Percentiles rank a stretch among this genome's conserved stretches.
phyloP scores from a whole-genome alignment of 768 basidiomycete species.

The Macrolepiota dolichaula region DNA sequence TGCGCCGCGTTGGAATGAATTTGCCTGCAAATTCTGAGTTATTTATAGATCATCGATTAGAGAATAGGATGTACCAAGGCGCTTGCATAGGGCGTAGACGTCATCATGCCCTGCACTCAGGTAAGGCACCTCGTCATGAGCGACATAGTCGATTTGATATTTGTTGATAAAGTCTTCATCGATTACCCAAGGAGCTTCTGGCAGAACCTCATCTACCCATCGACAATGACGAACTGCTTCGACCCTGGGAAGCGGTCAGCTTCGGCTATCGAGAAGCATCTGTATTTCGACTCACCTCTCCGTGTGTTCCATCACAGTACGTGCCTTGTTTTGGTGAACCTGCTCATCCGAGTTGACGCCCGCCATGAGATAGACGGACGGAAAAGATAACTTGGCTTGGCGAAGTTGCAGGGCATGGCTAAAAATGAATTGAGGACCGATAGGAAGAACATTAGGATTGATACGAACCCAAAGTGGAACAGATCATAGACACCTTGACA shows the following conservation, averaged over 20 bases:
- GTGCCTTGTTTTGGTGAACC: conserved; percentile 74
- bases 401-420: conserved; percentile 95
- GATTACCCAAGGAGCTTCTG: conserved; percentile 90
- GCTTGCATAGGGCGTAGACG: conserved; percentile 81
- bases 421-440: neutral
- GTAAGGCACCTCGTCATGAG: conserved; percentile 94
- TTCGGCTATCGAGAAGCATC: neutral
- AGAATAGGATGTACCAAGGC: conserved; percentile 51
- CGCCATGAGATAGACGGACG: conserved; percentile 83
- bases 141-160: conserved; percentile 92
- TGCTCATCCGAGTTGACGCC: conserved; percentile 93
- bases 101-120: conserved; percentile 76
- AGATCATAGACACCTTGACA: conserved; percentile 88
- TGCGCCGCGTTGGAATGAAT: conserved; percentile 92
- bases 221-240: conserved; percentile 94
- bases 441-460: neutral
- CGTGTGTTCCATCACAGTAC: conserved; percentile 81
- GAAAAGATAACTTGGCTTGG: conserved; percentile 94
- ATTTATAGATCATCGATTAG: neutral
- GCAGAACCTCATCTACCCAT: conserved; percentile 94
- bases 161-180: conserved; percentile 78
- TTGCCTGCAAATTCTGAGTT: conserved; percentile 51
- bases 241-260: conserved; percentile 42
- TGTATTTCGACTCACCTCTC: conserved; percentile 56
- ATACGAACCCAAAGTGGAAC: conserved; percentile 87